Percentiles rank a stretch among this genome's conserved stretches.
Conservation (phyloP, 1,284 basidiomycete species). For the Apiotrichum mycotoxinovorans region DNA sequence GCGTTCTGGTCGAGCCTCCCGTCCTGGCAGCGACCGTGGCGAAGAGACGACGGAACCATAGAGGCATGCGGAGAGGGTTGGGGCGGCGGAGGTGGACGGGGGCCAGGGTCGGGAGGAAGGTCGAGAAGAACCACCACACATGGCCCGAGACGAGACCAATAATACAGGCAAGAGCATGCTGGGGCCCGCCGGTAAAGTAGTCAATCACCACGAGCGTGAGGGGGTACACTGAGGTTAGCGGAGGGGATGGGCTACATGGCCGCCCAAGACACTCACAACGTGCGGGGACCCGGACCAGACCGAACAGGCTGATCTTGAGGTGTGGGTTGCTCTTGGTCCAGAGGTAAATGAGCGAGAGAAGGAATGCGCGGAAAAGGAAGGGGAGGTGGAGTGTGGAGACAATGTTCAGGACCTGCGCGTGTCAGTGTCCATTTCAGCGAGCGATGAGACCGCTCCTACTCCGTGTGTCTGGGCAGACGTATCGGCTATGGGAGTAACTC, state of each 20-base stretch:
- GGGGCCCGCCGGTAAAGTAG: slow-evolving; percentile 35
- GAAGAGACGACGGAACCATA: slow-evolving; percentile 32
- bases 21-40: not conserved
- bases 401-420: slow-evolving; percentile 31
- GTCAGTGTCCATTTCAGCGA: not conserved
- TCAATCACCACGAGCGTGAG: slow-evolving; percentile 41
- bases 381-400: slow-evolving; percentile 5
- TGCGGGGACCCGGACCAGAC: slow-evolving; percentile 44
- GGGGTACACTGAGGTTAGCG: slow-evolving; percentile 39
- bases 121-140: slow-evolving; percentile 47
- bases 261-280: slow-evolving; percentile 36
- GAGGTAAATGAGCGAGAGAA: slow-evolving; percentile 45
- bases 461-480: no score
- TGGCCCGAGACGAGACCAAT: slow-evolving; percentile 46
- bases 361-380: slow-evolving; percentile 45
- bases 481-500: slow-evolving; percentile 28
- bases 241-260: no score
- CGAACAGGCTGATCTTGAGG: slow-evolving; percentile 45
- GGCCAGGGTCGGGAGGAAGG: slow-evolving; percentile 43
- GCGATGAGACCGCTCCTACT: no score
- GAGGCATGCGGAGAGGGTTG: slow-evolving; percentile 38
- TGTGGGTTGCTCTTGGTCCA: slow-evolving; percentile 46
- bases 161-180: slow-evolving; percentile 34
- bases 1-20: not conserved
- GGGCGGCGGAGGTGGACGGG: slow-evolving; percentile 33